These are phyloP conservation scores for Quercus lobata DNA, from an alignment of 331 rosid species.

Conservation along the genomic window DNA sequence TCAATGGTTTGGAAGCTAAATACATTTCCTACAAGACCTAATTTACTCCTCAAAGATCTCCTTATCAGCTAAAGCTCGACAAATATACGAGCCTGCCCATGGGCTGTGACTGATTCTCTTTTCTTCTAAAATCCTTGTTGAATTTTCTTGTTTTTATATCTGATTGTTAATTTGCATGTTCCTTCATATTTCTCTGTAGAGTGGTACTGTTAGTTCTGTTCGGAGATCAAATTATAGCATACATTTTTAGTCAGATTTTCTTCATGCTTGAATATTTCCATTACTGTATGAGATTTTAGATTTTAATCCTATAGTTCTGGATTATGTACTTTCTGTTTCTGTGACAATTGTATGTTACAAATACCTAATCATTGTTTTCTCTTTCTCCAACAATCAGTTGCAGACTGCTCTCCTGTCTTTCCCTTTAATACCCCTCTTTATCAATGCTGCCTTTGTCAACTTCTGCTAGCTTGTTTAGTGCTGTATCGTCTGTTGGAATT, in stretches of 20 bases:
- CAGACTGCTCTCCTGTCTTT: no score
- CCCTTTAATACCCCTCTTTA: no score
- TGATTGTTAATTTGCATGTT: background rate
- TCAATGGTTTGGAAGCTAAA: slow-evolving; percentile 4
- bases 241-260: background rate
- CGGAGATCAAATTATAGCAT: background rate
- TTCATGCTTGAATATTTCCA: background rate
- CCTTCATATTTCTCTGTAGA: slow-evolving; percentile 14
- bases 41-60: background rate
- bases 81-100: background rate
- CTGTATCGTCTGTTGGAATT: background rate
- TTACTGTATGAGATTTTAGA: background rate
- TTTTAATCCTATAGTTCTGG: background rate
- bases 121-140: background rate
- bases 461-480: background rate
- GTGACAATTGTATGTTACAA: background rate
- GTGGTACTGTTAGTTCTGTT: slow-evolving; percentile 7
- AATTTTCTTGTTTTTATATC: background rate
- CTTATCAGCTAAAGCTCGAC: background rate
- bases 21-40: background rate
- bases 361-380: background rate
- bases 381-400: background rate
- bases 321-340: background rate
- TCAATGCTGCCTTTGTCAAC: no score
- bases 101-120: background rate